These are phyloP conservation scores for Mycena leptocephala DNA, from an alignment of 768 basidiomycete species.

Conservation along the genomic window DNA sequence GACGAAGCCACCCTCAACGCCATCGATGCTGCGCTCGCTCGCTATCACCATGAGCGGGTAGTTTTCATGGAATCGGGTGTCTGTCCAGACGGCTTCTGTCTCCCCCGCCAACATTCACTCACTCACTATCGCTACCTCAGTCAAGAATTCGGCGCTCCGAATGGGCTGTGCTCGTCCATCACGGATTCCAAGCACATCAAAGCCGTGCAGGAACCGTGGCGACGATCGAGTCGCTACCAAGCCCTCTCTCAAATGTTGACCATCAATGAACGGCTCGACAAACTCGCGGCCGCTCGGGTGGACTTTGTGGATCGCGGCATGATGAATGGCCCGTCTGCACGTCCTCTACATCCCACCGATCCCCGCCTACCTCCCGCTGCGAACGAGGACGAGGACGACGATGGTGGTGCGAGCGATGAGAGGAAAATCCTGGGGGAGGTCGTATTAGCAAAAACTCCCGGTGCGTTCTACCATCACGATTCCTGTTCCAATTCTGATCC, in stretches of 20 bases:
- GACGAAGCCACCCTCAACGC: slow-evolving; percentile 33
- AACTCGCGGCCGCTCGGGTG: slow-evolving; percentile 37
- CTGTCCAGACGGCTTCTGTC: slow-evolving; percentile 34
- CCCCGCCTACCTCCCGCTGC: too few relatives aligned
- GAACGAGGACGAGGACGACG: too few relatives aligned
- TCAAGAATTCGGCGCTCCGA: slow-evolving; percentile 44
- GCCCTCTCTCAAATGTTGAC: slow-evolving; percentile 51
- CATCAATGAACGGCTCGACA: slow-evolving; percentile 49
- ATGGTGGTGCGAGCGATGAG: slow-evolving; percentile 13
- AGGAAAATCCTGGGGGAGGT: slow-evolving; percentile 25
- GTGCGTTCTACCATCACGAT: too few relatives aligned
- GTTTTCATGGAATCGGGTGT: slow-evolving; percentile 38
- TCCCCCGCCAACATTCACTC: slow-evolving; percentile 52
- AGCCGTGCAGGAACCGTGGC: slow-evolving; percentile 54
- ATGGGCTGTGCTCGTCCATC: slow-evolving; percentile 55
- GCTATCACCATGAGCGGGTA: slow-evolving; percentile 41
- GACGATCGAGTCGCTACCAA: slow-evolving; percentile 42
- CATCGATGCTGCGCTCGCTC: slow-evolving; percentile 34
- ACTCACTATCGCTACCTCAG: slow-evolving; percentile 46
- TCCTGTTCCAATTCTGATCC: too few relatives aligned
- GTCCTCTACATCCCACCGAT: neutral
- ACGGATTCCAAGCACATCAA: slow-evolving; percentile 54
- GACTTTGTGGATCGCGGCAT: slow-evolving; percentile 38
- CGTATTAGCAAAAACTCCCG: slow-evolving; percentile 5
- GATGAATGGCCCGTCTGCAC: neutral